phyloP scores from a whole-genome alignment of 1,284 basidiomycete species.

The Ustilago crameri region DNA sequence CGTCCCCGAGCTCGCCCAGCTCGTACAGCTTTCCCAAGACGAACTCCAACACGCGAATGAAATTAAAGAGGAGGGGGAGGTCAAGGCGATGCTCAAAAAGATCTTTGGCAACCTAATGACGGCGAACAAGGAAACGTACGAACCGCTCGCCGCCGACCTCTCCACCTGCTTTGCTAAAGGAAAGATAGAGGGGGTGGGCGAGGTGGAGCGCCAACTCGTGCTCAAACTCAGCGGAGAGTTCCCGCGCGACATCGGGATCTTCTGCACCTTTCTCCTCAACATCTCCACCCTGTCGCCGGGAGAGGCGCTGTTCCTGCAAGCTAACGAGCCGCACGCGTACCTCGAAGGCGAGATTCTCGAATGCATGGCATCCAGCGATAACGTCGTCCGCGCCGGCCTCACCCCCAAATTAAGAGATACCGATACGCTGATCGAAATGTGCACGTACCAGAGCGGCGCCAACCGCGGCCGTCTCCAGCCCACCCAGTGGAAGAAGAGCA shows the following conservation, averaged over 20 bases:
- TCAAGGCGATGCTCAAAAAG: slow-evolving; percentile 31
- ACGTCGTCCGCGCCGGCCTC: slow-evolving; percentile 96
- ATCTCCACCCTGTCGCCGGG: slow-evolving; percentile 82
- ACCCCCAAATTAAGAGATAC: slow-evolving; percentile 96
- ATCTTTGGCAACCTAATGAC: slow-evolving; percentile 60
- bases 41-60: slow-evolving; percentile 7
- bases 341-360: slow-evolving; percentile 72
- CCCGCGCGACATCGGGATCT: slow-evolving; percentile 90
- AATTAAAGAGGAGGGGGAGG: slow-evolving; percentile 7
- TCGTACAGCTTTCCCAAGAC: slow-evolving; percentile 26
- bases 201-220: slow-evolving; percentile 74
- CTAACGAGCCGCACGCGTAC: slow-evolving; percentile 97
- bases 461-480: slow-evolving; percentile 71
- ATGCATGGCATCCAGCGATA: slow-evolving; percentile 74
- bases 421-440: slow-evolving; percentile 84
- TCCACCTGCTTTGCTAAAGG: slow-evolving; percentile 17
- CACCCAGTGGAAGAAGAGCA: slow-evolving; percentile 2
- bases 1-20: slow-evolving; percentile 80
- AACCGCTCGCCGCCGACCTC: slow-evolving; percentile 20
- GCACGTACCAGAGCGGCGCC: slow-evolving; percentile 81
- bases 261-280: slow-evolving; percentile 93
- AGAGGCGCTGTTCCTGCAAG: slow-evolving; percentile 92
- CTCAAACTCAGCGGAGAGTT: slow-evolving; percentile 82
- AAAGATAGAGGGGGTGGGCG: slow-evolving; percentile 1
- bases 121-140: slow-evolving; percentile 1